Evolutionary conservation across 805 yeast genomes (phyloP).

Genomic region (Monosporozyma aerobia): DNA sequence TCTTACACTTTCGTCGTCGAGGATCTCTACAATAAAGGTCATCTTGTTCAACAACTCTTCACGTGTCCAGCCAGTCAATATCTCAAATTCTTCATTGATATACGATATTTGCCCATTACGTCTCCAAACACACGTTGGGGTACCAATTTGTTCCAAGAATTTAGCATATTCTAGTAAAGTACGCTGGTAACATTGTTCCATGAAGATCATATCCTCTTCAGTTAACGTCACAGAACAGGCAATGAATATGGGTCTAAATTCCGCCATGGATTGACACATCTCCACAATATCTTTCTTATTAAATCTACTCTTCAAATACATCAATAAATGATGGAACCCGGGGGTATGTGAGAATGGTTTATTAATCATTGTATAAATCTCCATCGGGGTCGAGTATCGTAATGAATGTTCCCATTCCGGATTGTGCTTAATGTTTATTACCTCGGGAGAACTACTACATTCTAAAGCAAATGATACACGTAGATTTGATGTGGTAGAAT

Average conservation of each 20-base stretch:
- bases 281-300: conserved; percentile 59
- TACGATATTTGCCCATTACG: conserved; percentile 92
- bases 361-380: conserved; percentile 65
- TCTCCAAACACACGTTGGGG: conserved; percentile 94
- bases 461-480: conserved; percentile 21
- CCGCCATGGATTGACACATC: conserved; percentile 83
- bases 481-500: conserved; percentile 8
- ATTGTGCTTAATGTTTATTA: conserved; percentile 14
- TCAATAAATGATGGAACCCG: conserved; percentile 75
- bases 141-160: conserved; percentile 75
- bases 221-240: conserved; percentile 84
- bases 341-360: conserved; percentile 83
- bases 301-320: conserved; percentile 65
- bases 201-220: conserved; percentile 84
- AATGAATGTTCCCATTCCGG: conserved; percentile 28
- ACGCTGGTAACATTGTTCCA: conserved; percentile 94
- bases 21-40: conserved; percentile 66
- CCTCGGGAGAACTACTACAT: conserved; percentile 17
- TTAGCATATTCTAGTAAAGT: conserved; percentile 83
- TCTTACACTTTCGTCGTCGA: conserved; percentile 80
- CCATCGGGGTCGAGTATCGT: conserved; percentile 56
- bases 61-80: conserved; percentile 82
- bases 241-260: conserved; percentile 83
- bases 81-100: conserved; percentile 88
- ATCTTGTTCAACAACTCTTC: conserved; percentile 57